Conservation (phyloP, 495 filamentous ascomycete species). For the Apiosordaria backusii region DNA sequence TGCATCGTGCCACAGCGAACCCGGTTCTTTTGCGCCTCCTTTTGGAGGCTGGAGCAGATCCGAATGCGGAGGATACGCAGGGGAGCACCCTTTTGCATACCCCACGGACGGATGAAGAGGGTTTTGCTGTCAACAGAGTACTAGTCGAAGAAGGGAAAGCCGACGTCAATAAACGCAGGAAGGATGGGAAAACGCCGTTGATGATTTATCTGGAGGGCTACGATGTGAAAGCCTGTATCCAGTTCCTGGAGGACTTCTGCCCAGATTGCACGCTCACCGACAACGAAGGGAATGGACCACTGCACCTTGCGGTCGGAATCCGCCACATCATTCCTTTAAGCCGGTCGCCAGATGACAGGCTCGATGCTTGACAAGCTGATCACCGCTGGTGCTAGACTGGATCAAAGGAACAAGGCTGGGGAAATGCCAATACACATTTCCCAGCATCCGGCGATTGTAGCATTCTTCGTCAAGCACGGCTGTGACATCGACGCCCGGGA, state of each 20-base stretch:
- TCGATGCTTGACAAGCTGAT: conserved; percentile 7
- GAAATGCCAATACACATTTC: conserved; percentile 12
- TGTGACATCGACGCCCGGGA: conserved; percentile 26
- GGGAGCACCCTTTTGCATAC: conserved; percentile 21
- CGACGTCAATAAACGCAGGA: conserved; percentile 22
- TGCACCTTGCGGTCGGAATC: conserved; percentile 12
- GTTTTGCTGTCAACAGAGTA: conserved; percentile 13
- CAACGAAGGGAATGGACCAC: conserved; percentile 15
- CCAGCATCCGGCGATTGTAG: not conserved
- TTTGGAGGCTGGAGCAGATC: conserved; percentile 25
- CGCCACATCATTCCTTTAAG: not conserved
- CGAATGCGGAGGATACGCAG: conserved; percentile 17
- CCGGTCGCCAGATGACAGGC: not conserved
- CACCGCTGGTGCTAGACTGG: conserved; percentile 6
- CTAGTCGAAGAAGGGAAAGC: conserved; percentile 22
- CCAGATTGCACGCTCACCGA: conserved; percentile 24
- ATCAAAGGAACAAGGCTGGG: conserved; percentile 11
- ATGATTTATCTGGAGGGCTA: not conserved
- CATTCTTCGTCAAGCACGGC: conserved; percentile 13
- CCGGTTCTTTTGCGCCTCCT: conserved; percentile 23
- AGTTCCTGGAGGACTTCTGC: conserved; percentile 12
- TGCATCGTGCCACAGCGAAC: conserved; percentile 18
- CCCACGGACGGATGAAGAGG: conserved; percentile 14
- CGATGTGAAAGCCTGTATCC: not conserved
- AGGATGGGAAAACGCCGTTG: conserved; percentile 21